phyloP scores from a whole-genome alignment of 2,329 filamentous ascomycete species.

The Elsinoe perseae region DNA sequence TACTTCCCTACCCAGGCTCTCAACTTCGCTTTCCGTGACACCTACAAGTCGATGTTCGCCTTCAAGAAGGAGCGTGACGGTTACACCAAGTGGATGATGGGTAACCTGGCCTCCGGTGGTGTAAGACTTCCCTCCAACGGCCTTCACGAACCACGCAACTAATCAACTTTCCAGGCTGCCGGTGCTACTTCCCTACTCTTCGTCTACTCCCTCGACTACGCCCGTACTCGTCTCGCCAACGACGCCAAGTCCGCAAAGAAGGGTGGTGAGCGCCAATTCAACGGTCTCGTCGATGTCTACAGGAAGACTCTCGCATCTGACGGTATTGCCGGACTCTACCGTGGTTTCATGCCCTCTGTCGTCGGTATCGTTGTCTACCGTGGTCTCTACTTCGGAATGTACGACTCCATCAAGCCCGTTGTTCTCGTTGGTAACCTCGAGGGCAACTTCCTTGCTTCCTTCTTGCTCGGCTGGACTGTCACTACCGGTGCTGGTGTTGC shows the following conservation, averaged over 20 bases:
- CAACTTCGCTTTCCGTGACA: slow-evolving; percentile 99
- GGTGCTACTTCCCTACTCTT: slow-evolving; percentile 99
- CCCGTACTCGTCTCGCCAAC: slow-evolving; percentile 99
- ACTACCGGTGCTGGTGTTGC: slow-evolving; percentile 99
- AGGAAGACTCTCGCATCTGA: slow-evolving; percentile 98
- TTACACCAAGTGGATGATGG: slow-evolving; percentile 97
- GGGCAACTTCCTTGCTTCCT: slow-evolving; percentile 99
- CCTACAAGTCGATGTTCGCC: slow-evolving; percentile 99
- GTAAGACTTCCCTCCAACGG: slow-evolving; percentile 49
- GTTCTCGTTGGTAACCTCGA: slow-evolving; percentile 82
- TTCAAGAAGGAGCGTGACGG: slow-evolving; percentile 99
- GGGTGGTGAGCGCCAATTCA: slow-evolving; percentile 98
- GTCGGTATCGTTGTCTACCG: slow-evolving; percentile 99
- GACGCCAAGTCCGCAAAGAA: slow-evolving; percentile 98
- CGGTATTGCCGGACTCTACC: slow-evolving; percentile 99
- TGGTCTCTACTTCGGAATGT: slow-evolving; percentile 99
- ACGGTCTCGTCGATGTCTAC: slow-evolving; percentile 99
- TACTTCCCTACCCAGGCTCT: slow-evolving; percentile 99
- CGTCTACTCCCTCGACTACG: slow-evolving; percentile 99
- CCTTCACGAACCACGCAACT: neutral
- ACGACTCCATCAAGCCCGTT: slow-evolving; percentile 99
- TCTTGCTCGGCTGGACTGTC: slow-evolving; percentile 96
- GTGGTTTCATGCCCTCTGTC: slow-evolving; percentile 99
- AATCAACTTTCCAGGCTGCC: slow-evolving; percentile 55
- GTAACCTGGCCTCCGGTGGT: slow-evolving; percentile 99